Percentiles rank a stretch among this genome's conserved stretches.
Conservation (phyloP, 2,329 filamentous ascomycete genomes). For the Botrytis paeoniae region DNA sequence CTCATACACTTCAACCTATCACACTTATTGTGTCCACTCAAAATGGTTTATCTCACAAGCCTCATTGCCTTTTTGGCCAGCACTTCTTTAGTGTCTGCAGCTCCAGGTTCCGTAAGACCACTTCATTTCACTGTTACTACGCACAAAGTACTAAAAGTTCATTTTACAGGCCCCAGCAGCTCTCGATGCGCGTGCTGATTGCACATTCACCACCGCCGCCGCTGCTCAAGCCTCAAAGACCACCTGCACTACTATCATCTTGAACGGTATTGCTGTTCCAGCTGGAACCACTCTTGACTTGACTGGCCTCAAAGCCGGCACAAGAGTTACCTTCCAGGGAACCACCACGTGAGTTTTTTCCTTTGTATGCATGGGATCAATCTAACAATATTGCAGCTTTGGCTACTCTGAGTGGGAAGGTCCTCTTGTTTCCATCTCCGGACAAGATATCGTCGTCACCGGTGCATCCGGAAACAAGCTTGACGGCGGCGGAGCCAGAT, state of each 20-base stretch:
- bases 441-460: conserved; percentile 28
- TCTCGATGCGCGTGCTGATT: conserved; percentile 35
- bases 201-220: conserved; percentile 50
- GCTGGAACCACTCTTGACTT: conserved; percentile 58
- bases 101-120: background rate
- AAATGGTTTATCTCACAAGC: background rate
- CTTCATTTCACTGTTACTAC: no score
- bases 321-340: conserved; percentile 31
- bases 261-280: conserved; percentile 54
- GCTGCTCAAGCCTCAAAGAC: conserved; percentile 47
- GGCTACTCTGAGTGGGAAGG: conserved; percentile 64
- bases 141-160: background rate
- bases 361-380: background rate
- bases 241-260: conserved; percentile 52
- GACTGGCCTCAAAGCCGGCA: conserved; percentile 50
- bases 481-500: conserved; percentile 46
- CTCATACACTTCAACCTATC: no score
- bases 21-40: background rate
- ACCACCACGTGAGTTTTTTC: background rate
- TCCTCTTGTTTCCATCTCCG: conserved; percentile 52
- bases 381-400: conserved; percentile 42
- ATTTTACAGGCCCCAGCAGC: background rate
- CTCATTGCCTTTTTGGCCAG: background rate
- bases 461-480: conserved; percentile 41
- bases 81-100: background rate